Base-by-base conservation (phyloP, 1,139 yeast species). In the Groenewaldozyma sp. region DNA sequence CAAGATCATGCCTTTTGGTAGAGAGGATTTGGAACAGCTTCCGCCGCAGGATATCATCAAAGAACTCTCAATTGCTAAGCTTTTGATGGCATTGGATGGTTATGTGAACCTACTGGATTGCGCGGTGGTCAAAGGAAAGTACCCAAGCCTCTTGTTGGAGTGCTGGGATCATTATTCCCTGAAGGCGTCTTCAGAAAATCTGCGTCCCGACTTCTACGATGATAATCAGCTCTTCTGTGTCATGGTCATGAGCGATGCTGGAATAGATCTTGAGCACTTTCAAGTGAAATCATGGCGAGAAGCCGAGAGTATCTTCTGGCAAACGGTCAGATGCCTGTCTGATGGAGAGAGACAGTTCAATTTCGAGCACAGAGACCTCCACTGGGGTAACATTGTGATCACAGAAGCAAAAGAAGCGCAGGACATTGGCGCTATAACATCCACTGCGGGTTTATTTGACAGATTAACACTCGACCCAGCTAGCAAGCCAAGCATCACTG, bases 311-410 rank as follows among this genome's bases (percentile, higher is more conserved):
- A 66, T 79, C 1, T 74, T 79, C 48, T 70, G 76, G 73, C 67
- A 67, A 45, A 61, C 76, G 24, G 74, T 66, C 1, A 56, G 62
- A n/a, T 59, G 66, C 5, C 56, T 79, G 27, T 67, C 73, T 20
- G 58, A 56, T 5, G 79, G 74, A 1, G 86, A 79, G 54, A 56
- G 60, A 16, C 54, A 59, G 35, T 60, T 63, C 45, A 65, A 70
- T 46, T 78, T 78, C 58, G 87, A 79, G 56, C 87, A 79, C 52
- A 65, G 87, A 24, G 82, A 78, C 54, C 59, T 79, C 44, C 79
- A 76, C 47, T 67, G 79, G 69, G 78, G 78, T n/a, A 79, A 79
- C 50, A 62, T 79, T 38, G 60, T 59, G 41, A 60, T 63, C 14
- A 13, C 36, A 4, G 45, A 37, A n/a, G 28, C 20, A 18, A 7